Evolutionary conservation across 176 grass and related monocot species (phyloP), one percentile per base, ranked within the genome.

Genomic region (Poa annua): DNA sequence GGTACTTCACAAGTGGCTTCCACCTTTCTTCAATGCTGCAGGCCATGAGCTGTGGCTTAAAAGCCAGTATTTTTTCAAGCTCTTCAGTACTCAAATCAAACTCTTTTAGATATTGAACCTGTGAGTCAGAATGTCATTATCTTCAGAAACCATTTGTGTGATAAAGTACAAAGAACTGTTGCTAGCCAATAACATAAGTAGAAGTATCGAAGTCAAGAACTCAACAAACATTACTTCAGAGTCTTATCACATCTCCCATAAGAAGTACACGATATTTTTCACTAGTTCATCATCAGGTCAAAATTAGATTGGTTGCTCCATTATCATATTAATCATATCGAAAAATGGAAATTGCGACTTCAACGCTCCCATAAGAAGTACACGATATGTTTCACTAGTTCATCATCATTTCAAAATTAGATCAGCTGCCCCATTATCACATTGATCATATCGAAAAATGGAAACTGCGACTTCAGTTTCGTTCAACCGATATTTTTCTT

Each of bases 1-100:
- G 67, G 82, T 93, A 98, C 56, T 92, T 90, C 11, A 98, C 90
- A 39, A 98, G 90, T 81, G 96, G 92, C 75, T 85, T 98, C 96
- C 88, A 98, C 79, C 88, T 95, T 86, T 98, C 92, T 86, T 98
- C 85, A 59, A 98, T 91, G 73, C 92, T 88, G 78, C 96, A 98
- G 74, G 88, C 96, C 88, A 98, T 98, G 60, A 98, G 83, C 49
- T 93, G 96, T 49, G 96, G 96, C 80, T 92, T 98, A 76, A 85
- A 98, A 86, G 96, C 92, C 85, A 95, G 24, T 41, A 95, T 76
- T 75, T 70, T 92, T 71, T 89, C 89, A 61, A 95, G 84, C 33
- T 95, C 96, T 81, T 90, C 82, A 50, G 71, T 83, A 17, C 77
- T 90, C 70, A 95, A 80, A 51, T 89, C 92, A 86, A 98, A 98